phyloP scores from a whole-genome alignment of 2,329 filamentous ascomycete genomes.

The Amylocarpus encephaloides region DNA sequence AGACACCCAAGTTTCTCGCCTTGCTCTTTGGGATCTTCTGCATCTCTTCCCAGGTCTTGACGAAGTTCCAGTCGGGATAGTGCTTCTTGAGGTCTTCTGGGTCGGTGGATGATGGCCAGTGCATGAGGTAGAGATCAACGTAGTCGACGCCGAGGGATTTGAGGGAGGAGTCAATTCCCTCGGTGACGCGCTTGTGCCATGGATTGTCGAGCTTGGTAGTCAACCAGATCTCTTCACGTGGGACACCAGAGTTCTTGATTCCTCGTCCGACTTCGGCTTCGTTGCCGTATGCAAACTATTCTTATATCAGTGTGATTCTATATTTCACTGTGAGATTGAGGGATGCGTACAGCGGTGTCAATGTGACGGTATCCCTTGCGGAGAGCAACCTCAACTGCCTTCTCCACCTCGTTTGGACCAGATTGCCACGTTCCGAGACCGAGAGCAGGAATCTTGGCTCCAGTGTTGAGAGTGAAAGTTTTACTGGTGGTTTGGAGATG shows the following conservation, averaged over 20 bases:
- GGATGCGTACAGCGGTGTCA: conserved; percentile 44
- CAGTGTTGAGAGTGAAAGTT: conserved; percentile 66
- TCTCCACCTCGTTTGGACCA: conserved; percentile 55
- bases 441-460: conserved; percentile 70
- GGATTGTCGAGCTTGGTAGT: conserved; percentile 82
- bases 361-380: conserved; percentile 67
- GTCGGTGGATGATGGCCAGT: conserved; percentile 63
- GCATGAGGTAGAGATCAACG: conserved; percentile 65
- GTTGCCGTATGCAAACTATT: conserved; percentile 64
- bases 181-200: conserved; percentile 63
- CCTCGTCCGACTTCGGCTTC: conserved; percentile 62
- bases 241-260: conserved; percentile 60
- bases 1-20: conserved; percentile 75
- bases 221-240: conserved; percentile 61
- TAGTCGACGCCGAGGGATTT: conserved; percentile 57
- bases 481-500: conserved; percentile 30
- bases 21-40: conserved; percentile 65
- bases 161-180: conserved; percentile 54
- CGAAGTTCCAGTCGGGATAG: conserved; percentile 72
- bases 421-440: conserved; percentile 79
- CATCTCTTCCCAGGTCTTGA: conserved; percentile 71
- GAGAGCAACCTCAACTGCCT: conserved; percentile 66
- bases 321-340: too few relatives aligned
- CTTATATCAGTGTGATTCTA: conserved; percentile 5
- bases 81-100: conserved; percentile 55